These are phyloP conservation scores for Fomitopsis schrenkii DNA, from an alignment of 1,284 basidiomycete species.

Conservation along the genomic window DNA sequence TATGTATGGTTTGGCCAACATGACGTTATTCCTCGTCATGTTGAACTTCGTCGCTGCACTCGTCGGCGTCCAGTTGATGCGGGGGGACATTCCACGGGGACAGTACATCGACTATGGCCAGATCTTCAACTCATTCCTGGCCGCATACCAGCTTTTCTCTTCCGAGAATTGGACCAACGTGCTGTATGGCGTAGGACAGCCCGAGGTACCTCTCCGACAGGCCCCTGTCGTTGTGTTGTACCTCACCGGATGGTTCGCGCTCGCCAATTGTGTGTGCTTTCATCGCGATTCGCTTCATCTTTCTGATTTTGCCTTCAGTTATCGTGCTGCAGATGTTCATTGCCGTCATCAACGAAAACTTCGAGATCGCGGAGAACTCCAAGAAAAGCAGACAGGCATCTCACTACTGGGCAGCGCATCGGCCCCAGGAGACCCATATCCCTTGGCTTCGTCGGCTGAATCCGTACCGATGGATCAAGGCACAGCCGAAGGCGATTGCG, in stretches of 20 bases:
- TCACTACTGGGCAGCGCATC: conserved; percentile 57
- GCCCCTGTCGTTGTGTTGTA: conserved; percentile 75
- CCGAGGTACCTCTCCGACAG: conserved; percentile 70
- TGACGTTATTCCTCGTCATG: conserved; percentile 89
- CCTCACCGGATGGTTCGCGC: conserved; percentile 84
- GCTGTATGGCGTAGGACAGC: conserved; percentile 67
- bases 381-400: conserved; percentile 84
- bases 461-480: conserved; percentile 82
- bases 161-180: conserved; percentile 94
- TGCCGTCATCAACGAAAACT: conserved; percentile 98
- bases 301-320: conserved; percentile 44
- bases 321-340: conserved; percentile 98
- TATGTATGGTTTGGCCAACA: conserved; percentile 89
- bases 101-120: conserved; percentile 82
- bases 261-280: conserved; percentile 78
- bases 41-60: conserved; percentile 89
- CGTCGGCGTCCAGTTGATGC: conserved; percentile 70
- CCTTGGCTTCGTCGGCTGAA: conserved; percentile 80
- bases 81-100: conserved; percentile 70
- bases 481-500: conserved; percentile 70
- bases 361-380: conserved; percentile 87
- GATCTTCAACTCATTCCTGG: conserved; percentile 86
- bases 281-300: not conserved
- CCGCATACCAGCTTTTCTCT: conserved; percentile 89
- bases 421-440: conserved; percentile 46